Evolutionary conservation across 2,329 filamentous ascomycete genomes (phyloP).

Genomic region (Neocucurbitaria cava): DNA sequence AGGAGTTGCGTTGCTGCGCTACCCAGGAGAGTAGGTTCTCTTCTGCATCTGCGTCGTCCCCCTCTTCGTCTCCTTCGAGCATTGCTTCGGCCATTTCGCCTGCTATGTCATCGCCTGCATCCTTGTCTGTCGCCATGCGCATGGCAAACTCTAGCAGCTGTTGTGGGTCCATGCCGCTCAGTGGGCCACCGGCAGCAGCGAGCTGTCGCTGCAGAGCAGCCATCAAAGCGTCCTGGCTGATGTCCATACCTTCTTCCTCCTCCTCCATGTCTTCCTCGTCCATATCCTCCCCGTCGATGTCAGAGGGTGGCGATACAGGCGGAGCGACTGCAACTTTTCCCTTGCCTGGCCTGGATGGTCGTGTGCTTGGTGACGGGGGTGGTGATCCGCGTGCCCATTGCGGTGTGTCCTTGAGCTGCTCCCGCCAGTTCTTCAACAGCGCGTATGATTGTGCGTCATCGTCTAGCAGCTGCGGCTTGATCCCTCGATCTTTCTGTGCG

Average conservation of each 20-base stretch:
- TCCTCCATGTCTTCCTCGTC: constrained; percentile 23
- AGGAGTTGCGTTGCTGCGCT: constrained; percentile 37
- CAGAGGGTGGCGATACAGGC: constrained; percentile 20
- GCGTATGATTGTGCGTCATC: constrained; percentile 46
- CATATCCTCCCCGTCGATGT: constrained; percentile 21
- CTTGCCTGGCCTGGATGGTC: constrained; percentile 12
- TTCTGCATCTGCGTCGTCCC: constrained; percentile 35
- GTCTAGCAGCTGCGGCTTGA: constrained; percentile 31
- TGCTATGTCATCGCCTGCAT: constrained; percentile 51
- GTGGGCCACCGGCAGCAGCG: constrained; percentile 41
- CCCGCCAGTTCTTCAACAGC: constrained; percentile 55
- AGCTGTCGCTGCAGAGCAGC: constrained; percentile 44
- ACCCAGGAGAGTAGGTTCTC: constrained; percentile 44
- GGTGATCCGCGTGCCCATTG: constrained; percentile 30
- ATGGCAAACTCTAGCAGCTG: constrained; percentile 53
- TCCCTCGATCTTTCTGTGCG: constrained; percentile 31
- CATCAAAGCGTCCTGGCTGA: constrained; percentile 51
- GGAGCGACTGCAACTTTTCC: constrained; percentile 13
- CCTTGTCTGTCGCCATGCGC: constrained; percentile 54
- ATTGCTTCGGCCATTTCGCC: constrained; percentile 53
- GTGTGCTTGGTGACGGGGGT: constrained; percentile 16
- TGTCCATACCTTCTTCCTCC: constrained; percentile 21
- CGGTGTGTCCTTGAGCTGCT: constrained; percentile 44
- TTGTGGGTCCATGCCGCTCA: constrained; percentile 51
- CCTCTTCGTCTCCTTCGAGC: constrained; percentile 46